Evolutionary conservation across 2,329 filamentous ascomycete species (phyloP), one percentile per base, ranked within the genome.

Genomic region (Ambrosiella beaveri): DNA sequence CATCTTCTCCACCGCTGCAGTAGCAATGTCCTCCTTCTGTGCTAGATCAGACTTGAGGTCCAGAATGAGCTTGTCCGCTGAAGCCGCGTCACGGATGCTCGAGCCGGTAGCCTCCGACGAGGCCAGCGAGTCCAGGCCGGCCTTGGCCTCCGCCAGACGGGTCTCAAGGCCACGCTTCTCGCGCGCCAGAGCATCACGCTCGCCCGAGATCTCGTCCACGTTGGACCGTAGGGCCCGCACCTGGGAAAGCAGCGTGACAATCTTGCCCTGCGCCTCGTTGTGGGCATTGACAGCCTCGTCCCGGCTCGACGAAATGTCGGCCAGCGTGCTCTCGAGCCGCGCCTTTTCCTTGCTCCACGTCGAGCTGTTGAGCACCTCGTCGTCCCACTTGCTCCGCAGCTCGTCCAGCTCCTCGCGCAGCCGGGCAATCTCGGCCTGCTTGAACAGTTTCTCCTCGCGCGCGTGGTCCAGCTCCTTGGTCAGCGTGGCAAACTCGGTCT

Each of bases 281-380:
- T 98, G 93, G 0, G 93, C 91, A 64, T 82, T 84, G 55, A 89
- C 85, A 8, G 93, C 91, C 69, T 98, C 93, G 63, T 98, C 91
- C 2, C 91, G 83, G n/a, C 89, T 95, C 54, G 87, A 84, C 9
- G 86, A 85, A 38, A 97, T 80, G 68, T 96, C 89, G 55, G 91
- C 83, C 57, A 98, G 76, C 4, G 89, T 94, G 61, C 89, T 82
- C 68, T 97, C 91, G 45, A 98, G 77, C 13, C 91, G 84, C 13
- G 88, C 80, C 75, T 97, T 97, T 72, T 98, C 91, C 73, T 98
- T 98, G 11, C 90, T 90, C 90, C 93, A 97, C 0, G 91, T 95
- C 13, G 89, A 95, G 70, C 88, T 95, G 72, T 97, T 97, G 64
- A 97, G 80, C 9, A 97, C 88, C 71, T 98, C 91, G 65, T 97